These are phyloP conservation scores for Phylloporus sp. DNA, from an alignment of 768 basidiomycete genomes.

Conservation along the genomic window DNA sequence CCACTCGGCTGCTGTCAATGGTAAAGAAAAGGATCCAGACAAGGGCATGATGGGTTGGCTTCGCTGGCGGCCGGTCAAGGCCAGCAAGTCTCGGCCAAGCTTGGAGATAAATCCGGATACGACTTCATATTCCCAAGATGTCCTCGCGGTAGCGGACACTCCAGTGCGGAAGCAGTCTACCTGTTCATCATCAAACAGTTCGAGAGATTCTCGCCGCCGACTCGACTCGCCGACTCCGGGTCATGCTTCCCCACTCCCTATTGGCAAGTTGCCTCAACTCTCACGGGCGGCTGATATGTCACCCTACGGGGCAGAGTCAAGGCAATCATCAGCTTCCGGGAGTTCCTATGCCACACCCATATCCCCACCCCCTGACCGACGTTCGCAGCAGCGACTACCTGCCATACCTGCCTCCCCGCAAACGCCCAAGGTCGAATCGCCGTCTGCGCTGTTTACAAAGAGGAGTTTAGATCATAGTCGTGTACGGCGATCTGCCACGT, in stretches of 20 bases:
- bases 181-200: conserved; percentile 20
- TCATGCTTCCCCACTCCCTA: conserved; percentile 9
- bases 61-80: conserved; percentile 25
- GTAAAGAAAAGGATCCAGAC: conserved; percentile 37
- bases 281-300: conserved; percentile 1
- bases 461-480: conserved; percentile 16
- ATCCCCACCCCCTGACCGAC: conserved; percentile 11
- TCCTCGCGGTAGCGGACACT: conserved; percentile 10
- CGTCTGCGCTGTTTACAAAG: conserved; percentile 17
- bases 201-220: conserved; percentile 21
- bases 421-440: conserved; percentile 10
- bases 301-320: conserved; percentile 15
- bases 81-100: conserved; percentile 18
- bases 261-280: conserved; percentile 9
- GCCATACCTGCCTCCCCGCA: conserved; percentile 31
- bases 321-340: conserved; percentile 22
- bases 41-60: conserved; percentile 35
- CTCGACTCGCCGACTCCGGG: conserved; percentile 16
- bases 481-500: conserved; percentile 8
- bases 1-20: conserved; percentile 27
- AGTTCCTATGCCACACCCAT: conserved; percentile 5
- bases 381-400: conserved; percentile 16
- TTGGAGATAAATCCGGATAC: conserved; percentile 17
- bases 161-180: conserved; percentile 22
- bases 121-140: conserved; percentile 13